Conservation (phyloP, 495 filamentous ascomycete species). For the Trichoderma erinaceum region DNA sequence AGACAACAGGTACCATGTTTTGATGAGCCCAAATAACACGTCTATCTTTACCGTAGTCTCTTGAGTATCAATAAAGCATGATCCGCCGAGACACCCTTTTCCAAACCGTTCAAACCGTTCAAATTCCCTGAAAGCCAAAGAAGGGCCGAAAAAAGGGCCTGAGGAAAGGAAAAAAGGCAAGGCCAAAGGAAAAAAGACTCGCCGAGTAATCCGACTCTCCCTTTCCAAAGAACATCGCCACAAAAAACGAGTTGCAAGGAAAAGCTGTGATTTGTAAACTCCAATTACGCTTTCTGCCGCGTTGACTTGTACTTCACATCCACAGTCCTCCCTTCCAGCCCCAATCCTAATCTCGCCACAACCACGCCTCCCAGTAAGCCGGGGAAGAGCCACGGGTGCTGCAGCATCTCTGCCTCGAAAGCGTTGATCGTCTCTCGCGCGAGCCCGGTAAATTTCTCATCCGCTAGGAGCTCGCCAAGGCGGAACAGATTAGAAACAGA, state of each 20-base stretch:
- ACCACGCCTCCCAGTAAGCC: conserved; percentile 73
- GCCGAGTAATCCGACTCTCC: not conserved
- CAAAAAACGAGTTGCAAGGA: not conserved
- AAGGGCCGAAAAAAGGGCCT: too few species aligned
- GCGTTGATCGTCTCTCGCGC: conserved; percentile 71
- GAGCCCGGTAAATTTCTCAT: conserved; percentile 54
- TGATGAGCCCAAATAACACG: too few species aligned
- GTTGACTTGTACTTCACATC: conserved; percentile 10
- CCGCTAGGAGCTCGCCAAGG: conserved; percentile 62
- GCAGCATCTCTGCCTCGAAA: conserved; percentile 83
- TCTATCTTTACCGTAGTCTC: too few species aligned
- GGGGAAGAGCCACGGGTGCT: conserved; percentile 85
- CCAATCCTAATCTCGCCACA: conserved; percentile 45
- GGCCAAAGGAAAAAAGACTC: not conserved
- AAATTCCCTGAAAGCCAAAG: too few species aligned
- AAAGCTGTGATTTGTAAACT: conserved; percentile 14
- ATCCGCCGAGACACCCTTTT: not conserved
- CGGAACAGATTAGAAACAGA: conserved; percentile 78
- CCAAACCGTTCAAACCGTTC: not conserved
- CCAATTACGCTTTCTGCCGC: not conserved
- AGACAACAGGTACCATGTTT: too few species aligned
- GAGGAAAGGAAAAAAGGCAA: not conserved
- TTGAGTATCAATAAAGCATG: not conserved
- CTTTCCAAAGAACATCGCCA: not conserved
- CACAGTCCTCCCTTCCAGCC: conserved; percentile 1